Evolutionary conservation across 2,329 filamentous ascomycete genomes (phyloP), one percentile per base, ranked within the genome.

Genomic region (Xylaria sp.): DNA sequence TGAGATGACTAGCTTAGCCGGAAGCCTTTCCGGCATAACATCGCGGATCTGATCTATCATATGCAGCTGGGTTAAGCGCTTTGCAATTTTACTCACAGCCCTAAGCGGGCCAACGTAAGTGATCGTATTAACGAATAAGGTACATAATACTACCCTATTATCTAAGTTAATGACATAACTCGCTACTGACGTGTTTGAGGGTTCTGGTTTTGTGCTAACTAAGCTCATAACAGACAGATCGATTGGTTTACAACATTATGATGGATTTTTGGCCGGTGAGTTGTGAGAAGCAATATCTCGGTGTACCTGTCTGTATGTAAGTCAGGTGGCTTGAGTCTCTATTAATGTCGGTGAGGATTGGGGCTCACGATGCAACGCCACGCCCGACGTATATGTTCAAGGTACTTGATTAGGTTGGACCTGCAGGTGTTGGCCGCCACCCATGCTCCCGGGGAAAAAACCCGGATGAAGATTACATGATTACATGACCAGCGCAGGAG

Each of bases 1-100:
- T 42, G 11, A 42, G 39, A 17, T 42, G 39, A 17, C 14, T 42
- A 42, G 39, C 39, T 17, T 42, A 17, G 39, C 2, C 39, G 39
- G 39, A 14, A 42, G 11, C 39, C 24, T 12, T 60, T 45, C 51
- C 51, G 50, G 50, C 2, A 5, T 21, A 19, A 21, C 19, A 54
- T 17, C 30, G 24, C 53, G 47, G 47, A 55, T 60, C 19, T 65
- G 56, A 65, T 21, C 45, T 14, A 55, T 65, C 62, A 55, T 9
- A 53, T 59, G n/a, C 39, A 14, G 2, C 39, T 14, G 14, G 14
- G 17, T 42, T 42, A 42, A 36, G 34, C 34, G 34, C 34, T 7
- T 36, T 36, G 14, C 39, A 14, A 17, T 42, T 11, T 17, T 17
- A 42, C 39, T 42, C 39, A 14, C 12, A 17, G 39, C 34, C 34